Evolutionary conservation across 345 rosid species (phyloP), one percentile per base, ranked within the genome.

Genomic region (Murraya koenigii): DNA sequence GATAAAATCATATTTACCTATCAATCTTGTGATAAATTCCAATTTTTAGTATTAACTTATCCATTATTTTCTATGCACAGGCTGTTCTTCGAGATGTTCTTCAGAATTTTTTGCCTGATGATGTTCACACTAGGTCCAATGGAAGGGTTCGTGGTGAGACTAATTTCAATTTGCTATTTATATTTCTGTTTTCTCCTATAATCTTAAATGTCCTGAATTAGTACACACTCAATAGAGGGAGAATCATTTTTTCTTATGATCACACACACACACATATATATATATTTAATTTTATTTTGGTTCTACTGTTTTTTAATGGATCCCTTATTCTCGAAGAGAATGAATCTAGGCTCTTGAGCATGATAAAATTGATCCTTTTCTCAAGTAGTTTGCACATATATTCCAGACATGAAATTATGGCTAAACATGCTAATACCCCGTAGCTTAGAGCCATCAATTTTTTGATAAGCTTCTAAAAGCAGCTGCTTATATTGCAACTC

Each of bases 131-230:
- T 38, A 87, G 91, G 84, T 90, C 87, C 80, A 96, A 82, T 61
- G 98, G 99, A 72, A 92, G 97, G 86, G 90, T 94, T 86, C 97
- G 98, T 52, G 91, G 99, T 96, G 73, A 85, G 93, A 44, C 71
- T 66, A 39, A 76, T 71, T 67, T 75, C 25, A 41, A 8, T 49
- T 74, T 47, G 33, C 36, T 28, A 39, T 11, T 39, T 47, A 32
- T 65, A 5, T 75, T 47, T 20, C 2, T 13, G 6, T 71, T 74
- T 54, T 47, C 17, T 66, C 23, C 60, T 49, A 52, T 64, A 7
- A 49, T 13, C 30, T 10, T 36, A 38, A 10, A 35, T 55, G 32
- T 25, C 11, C 11, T 49, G 62, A 30, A 52, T 38, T 22, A 7
- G 22, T 47, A 19, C 32, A 36, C 28, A 6, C 38, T 41, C 58